Conservation (phyloP, 202 grass and related monocot genomes). For the Digitaria exilis region DNA sequence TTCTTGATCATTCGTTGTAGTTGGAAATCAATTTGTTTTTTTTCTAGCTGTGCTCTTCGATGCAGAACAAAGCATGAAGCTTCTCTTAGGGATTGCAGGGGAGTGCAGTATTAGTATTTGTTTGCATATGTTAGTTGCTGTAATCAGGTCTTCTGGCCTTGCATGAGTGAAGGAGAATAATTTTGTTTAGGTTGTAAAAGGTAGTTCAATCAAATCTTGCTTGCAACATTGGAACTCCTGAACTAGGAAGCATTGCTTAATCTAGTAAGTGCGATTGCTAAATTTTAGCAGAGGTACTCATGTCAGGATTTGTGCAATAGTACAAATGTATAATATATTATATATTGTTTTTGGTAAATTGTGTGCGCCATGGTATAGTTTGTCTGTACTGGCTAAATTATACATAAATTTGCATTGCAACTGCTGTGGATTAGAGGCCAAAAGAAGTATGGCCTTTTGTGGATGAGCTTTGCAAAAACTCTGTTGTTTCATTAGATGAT, state of each 20-base stretch:
- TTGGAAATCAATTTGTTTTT: neutral
- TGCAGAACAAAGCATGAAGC: neutral
- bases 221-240: neutral
- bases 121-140: neutral
- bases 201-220: constrained; percentile 19
- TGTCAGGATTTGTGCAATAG: neutral
- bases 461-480: neutral
- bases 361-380: neutral
- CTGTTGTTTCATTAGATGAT: constrained; percentile 5
- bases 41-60: neutral
- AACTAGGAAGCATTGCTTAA: neutral
- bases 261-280: neutral
- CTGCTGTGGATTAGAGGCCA: neutral
- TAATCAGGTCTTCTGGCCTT: neutral
- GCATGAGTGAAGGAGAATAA: neutral
- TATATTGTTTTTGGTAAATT: neutral
- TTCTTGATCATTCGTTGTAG: neutral
- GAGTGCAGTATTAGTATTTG: neutral
- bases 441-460: too few relatives aligned
- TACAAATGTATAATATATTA: neutral
- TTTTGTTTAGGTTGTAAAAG: neutral
- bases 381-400: neutral
- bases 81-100: neutral
- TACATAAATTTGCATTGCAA: neutral
- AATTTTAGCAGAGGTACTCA: neutral